Percentiles rank a stretch among this genome's conserved stretches.
Conservation (phyloP, 768 basidiomycete genomes). For the Lentinula sp. region DNA sequence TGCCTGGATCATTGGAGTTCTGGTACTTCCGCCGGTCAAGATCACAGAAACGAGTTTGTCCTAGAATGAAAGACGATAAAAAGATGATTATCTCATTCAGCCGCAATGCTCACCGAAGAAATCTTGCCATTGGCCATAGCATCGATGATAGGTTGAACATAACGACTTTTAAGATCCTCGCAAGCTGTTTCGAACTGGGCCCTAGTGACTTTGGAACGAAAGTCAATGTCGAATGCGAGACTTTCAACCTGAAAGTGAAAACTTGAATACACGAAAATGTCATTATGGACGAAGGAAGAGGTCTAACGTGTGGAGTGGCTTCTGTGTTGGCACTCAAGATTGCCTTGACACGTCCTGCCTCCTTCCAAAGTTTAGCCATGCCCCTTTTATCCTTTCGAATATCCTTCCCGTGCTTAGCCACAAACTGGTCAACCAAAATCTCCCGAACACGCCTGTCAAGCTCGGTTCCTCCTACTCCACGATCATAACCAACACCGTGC, state of each 20-base stretch:
- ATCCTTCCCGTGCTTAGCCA: conserved; percentile 60
- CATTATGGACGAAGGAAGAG: conserved; percentile 2
- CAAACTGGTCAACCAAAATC: conserved; percentile 71
- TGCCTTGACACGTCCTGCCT: conserved; percentile 85
- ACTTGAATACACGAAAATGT: conserved; percentile 3
- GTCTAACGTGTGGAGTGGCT: conserved; percentile 59
- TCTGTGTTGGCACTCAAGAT: conserved; percentile 92
- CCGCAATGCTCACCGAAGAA: conserved; percentile 42
- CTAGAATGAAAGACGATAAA: conserved; percentile 25
- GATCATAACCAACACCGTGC: conserved; percentile 78
- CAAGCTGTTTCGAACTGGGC: conserved; percentile 74
- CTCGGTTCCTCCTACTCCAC: conserved; percentile 71
- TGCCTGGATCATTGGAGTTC: conserved; percentile 88
- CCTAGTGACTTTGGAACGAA: conserved; percentile 71
- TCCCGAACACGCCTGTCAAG: conserved; percentile 81
- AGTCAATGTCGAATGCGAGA: conserved; percentile 86
- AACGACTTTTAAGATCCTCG: conserved; percentile 55
- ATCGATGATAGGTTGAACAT: conserved; percentile 67
- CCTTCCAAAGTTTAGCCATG: conserved; percentile 93
- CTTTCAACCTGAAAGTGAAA: conserved; percentile 64
- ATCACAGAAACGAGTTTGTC: conserved; percentile 83
- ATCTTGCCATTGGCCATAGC: conserved; percentile 65
- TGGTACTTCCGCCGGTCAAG: conserved; percentile 84
- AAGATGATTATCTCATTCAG: not conserved
- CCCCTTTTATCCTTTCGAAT: conserved; percentile 72